phyloP scores from a whole-genome alignment of 768 basidiomycete genomes.

The Rhodosporidiobolus odoratus region DNA sequence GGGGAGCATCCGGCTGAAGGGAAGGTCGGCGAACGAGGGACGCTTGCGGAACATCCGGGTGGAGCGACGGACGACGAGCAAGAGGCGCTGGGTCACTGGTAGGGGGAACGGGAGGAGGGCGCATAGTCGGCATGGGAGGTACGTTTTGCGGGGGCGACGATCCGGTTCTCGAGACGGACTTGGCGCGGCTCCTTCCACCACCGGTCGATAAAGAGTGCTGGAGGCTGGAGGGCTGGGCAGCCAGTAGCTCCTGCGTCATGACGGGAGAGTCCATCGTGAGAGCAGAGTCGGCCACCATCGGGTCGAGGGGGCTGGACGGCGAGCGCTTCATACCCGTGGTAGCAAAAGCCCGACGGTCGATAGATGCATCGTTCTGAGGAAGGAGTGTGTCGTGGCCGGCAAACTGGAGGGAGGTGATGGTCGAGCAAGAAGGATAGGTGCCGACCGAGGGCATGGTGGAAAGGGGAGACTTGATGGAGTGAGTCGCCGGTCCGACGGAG shows the following conservation, averaged over 20 bases:
- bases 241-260: neutral
- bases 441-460: neutral
- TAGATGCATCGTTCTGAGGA: constrained; percentile 40
- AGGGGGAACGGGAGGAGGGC: constrained; percentile 9
- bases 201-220: neutral
- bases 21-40: constrained; percentile 18
- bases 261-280: constrained; percentile 33
- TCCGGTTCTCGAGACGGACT: too few relatives aligned
- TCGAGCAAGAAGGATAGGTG: neutral
- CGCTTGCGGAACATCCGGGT: neutral
- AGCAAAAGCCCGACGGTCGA: constrained; percentile 16
- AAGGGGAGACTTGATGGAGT: too few relatives aligned
- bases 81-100: neutral
- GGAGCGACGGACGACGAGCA: constrained; percentile 19
- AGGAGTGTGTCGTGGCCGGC: constrained; percentile 37
- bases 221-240: neutral
- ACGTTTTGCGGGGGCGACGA: neutral
- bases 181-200: too few relatives aligned
- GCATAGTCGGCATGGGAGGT: constrained; percentile 5
- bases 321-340: constrained; percentile 18
- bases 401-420: constrained; percentile 25
- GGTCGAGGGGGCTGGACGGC: constrained; percentile 35
- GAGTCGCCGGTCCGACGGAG: too few relatives aligned
- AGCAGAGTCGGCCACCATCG: constrained; percentile 34
- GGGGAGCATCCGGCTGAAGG: neutral